Evolutionary conservation across 257 asterid genomes (phyloP).

Genomic region (Prunella vulgaris): DNA sequence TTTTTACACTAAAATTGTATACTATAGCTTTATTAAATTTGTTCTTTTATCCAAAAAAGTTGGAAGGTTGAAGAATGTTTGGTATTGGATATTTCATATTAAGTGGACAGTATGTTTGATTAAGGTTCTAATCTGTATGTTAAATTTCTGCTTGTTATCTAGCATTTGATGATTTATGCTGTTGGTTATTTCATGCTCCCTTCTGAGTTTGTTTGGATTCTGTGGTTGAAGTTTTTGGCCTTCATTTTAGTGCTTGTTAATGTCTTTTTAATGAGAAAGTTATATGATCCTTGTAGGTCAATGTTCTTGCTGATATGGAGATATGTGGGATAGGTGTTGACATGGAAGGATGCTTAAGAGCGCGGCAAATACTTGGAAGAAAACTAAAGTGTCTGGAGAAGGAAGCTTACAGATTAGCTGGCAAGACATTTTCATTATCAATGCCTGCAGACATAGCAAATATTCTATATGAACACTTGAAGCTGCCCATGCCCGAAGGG

Average conservation of each 20-base stretch:
- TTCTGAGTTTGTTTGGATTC: background rate
- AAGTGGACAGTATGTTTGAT: slow-evolving; percentile 1
- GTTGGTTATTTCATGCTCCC: background rate
- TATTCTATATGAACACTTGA: slow-evolving; percentile 82
- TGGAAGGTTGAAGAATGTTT: background rate
- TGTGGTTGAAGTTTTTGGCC: background rate
- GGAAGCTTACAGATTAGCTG: slow-evolving; percentile 85
- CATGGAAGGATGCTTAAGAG: slow-evolving; percentile 91
- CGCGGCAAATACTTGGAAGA: slow-evolving; percentile 65
- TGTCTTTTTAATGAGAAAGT: background rate
- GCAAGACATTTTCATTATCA: slow-evolving; percentile 76
- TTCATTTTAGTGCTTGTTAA: slow-evolving; percentile 13
- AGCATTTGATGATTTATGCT: background rate
- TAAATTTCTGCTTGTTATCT: slow-evolving; percentile 10
- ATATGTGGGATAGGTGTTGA: slow-evolving; percentile 92
- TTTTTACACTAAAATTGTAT: slow-evolving; percentile 10
- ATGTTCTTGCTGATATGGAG: slow-evolving; percentile 96
- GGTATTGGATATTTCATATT: background rate
- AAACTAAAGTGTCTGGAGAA: slow-evolving; percentile 74
- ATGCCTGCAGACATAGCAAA: slow-evolving; percentile 93
- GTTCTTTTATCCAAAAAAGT: background rate
- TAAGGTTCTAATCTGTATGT: background rate
- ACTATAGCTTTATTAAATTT: background rate
- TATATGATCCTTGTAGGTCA: slow-evolving; percentile 39
- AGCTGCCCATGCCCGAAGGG: slow-evolving; percentile 86